Percentiles rank a stretch among this genome's conserved stretches.
Conservation (phyloP, 805 yeast species). For the Tetrapisispora pingtungensis region DNA sequence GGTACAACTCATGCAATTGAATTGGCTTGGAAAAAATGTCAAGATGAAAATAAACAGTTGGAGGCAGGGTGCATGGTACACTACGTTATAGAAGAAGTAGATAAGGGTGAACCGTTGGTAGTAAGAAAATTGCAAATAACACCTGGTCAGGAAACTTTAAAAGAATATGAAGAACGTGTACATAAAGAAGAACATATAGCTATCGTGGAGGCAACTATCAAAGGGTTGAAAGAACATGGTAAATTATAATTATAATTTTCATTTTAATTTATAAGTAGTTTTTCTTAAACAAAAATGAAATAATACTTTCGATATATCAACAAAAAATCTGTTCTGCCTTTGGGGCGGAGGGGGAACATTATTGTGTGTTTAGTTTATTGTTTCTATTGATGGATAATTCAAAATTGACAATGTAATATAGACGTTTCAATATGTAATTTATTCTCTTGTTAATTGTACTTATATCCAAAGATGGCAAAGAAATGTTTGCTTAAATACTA, state of each 20-base stretch:
- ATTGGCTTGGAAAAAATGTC: slow-evolving; percentile 93
- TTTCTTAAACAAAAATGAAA: too few species aligned
- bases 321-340: too few species aligned
- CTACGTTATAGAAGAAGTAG: slow-evolving; percentile 92
- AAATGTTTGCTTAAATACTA: too few species aligned
- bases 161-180: slow-evolving; percentile 70
- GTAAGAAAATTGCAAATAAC: slow-evolving; percentile 66
- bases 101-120: slow-evolving; percentile 80
- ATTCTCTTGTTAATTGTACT: too few species aligned
- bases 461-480: too few species aligned
- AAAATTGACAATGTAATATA: too few species aligned
- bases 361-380: too few species aligned
- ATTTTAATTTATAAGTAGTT: too few species aligned
- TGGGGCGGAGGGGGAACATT: too few species aligned
- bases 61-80: slow-evolving; percentile 96
- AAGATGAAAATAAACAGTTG: slow-evolving; percentile 46
- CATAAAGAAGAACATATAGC: slow-evolving; percentile 82
- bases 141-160: slow-evolving; percentile 60
- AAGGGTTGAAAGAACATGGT: slow-evolving; percentile 34
- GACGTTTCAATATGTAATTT: too few species aligned
- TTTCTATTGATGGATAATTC: too few species aligned
- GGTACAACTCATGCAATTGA: slow-evolving; percentile 92
- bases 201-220: slow-evolving; percentile 81
- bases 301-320: too few species aligned
- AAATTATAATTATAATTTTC: neutral